Evolutionary conservation across 352 stramenopile species (phyloP).

Genomic region (Globisporangium radiosum): DNA sequence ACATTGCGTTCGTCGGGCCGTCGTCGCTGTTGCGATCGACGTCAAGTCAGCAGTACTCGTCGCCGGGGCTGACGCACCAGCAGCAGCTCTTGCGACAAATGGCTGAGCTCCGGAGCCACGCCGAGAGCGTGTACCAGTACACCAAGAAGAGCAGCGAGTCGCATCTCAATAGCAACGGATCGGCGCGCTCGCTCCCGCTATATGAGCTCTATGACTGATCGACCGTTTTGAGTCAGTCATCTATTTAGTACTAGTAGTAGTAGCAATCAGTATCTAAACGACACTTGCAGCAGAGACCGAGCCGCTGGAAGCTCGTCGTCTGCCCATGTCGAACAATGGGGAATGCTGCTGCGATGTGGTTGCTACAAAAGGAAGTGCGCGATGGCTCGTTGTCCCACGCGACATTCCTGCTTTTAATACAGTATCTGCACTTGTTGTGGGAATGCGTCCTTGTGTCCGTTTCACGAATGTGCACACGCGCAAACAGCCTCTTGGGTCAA

Average conservation of each 20-base stretch:
- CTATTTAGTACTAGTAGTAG: too few species aligned
- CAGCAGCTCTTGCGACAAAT: slow-evolving; percentile 42
- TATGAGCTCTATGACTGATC: not conserved
- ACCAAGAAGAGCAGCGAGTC: slow-evolving; percentile 7
- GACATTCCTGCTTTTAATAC: too few species aligned
- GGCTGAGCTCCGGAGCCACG: slow-evolving; percentile 30
- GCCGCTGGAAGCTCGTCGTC: not conserved
- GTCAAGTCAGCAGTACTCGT: not conserved
- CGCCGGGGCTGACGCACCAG: slow-evolving; percentile 8
- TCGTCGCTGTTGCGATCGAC: not conserved
- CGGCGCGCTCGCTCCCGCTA: slow-evolving; percentile 2
- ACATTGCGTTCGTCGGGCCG: not conserved
- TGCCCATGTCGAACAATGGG: too few species aligned
- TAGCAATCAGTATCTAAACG: too few species aligned
- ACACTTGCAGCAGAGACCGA: not conserved
- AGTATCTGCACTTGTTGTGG: too few species aligned
- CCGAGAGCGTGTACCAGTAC: slow-evolving; percentile 39
- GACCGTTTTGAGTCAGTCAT: not conserved
- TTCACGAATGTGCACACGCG: too few species aligned
- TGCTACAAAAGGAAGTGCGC: too few species aligned
- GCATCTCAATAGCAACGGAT: slow-evolving; percentile 3
- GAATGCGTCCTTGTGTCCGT: too few species aligned
- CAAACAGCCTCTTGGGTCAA: too few species aligned
- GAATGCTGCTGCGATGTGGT: too few species aligned
- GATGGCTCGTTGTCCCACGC: too few species aligned